Conservation (phyloP, 1,284 basidiomycete genomes). For the Tilletia walkeri region DNA sequence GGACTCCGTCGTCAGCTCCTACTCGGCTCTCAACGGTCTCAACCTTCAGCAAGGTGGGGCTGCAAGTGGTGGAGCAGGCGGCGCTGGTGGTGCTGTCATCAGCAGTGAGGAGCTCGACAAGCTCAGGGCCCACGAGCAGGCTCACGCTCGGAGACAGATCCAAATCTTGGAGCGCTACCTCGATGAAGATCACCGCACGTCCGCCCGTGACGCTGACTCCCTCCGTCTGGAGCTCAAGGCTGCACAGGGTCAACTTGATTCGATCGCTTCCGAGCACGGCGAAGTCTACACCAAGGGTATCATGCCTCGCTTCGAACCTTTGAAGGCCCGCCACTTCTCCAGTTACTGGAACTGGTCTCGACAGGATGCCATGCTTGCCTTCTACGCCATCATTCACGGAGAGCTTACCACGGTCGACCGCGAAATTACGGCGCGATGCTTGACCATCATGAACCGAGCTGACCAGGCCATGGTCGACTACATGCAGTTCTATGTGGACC, state of each 20-base stretch:
- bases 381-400: constrained; percentile 80
- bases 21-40: constrained; percentile 84
- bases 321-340: constrained; percentile 96
- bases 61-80: constrained; percentile 65
- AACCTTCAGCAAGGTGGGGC: constrained; percentile 64
- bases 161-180: constrained; percentile 96
- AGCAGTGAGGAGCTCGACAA: constrained; percentile 98
- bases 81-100: constrained; percentile 65
- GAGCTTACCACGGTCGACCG: constrained; percentile 35
- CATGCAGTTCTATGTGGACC: constrained; percentile 93
- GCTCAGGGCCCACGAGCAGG: constrained; percentile 88
- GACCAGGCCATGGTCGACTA: constrained; percentile 70
- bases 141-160: constrained; percentile 87
- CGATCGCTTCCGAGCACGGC: constrained; percentile 82
- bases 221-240: constrained; percentile 73
- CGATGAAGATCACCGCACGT: constrained; percentile 83
- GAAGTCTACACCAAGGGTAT: constrained; percentile 92
- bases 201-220: constrained; percentile 81
- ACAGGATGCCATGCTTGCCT: constrained; percentile 91
- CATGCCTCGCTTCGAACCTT: constrained; percentile 83
- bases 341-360: constrained; percentile 99
- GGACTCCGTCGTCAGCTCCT: constrained; percentile 76
- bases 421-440: constrained; percentile 67
- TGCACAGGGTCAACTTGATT: constrained; percentile 83
- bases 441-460: constrained; percentile 94